Conservation (phyloP, 176 grass and related monocot genomes). For the Aegilops umbellulata region DNA sequence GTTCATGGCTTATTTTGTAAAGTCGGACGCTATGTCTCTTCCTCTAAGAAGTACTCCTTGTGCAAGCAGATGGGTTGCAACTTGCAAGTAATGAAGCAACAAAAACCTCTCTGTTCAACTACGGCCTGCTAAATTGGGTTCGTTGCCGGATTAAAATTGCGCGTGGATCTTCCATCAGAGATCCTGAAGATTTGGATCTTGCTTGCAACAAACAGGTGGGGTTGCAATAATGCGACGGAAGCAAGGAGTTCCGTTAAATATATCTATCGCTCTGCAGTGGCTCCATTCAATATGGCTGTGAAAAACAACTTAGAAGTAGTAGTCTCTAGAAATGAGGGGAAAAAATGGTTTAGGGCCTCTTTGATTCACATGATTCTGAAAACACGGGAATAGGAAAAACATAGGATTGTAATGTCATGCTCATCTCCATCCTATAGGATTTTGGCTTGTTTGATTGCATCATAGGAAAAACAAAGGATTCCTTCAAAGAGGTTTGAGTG, state of each 20-base stretch:
- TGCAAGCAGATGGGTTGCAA: slow-evolving; percentile 4
- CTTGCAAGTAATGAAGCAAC: background rate
- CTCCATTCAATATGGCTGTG: background rate
- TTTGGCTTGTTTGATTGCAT: too few relatives aligned
- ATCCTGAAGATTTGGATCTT: slow-evolving; percentile 46
- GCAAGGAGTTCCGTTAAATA: background rate
- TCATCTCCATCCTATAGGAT: too few relatives aligned
- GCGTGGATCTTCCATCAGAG: slow-evolving; percentile 17
- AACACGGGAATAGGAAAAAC: too few relatives aligned
- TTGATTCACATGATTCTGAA: too few relatives aligned
- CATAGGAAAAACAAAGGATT: too few relatives aligned
- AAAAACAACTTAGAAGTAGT: background rate
- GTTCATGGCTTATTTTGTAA: background rate
- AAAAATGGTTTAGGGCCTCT: background rate
- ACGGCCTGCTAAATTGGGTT: slow-evolving; percentile 21
- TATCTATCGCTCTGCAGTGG: background rate
- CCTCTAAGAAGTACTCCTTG: background rate
- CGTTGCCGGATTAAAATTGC: background rate
- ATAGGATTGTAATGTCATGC: too few relatives aligned
- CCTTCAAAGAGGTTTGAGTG: too few relatives aligned
- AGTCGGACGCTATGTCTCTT: background rate
- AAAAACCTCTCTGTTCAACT: background rate
- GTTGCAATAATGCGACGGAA: slow-evolving; percentile 17
- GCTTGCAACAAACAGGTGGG: background rate
- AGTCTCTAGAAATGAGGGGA: too few relatives aligned